Evolutionary conservation across 1,284 basidiomycete species (phyloP).

Genomic region (Cutaneotrichosporon cyanovorans): DNA sequence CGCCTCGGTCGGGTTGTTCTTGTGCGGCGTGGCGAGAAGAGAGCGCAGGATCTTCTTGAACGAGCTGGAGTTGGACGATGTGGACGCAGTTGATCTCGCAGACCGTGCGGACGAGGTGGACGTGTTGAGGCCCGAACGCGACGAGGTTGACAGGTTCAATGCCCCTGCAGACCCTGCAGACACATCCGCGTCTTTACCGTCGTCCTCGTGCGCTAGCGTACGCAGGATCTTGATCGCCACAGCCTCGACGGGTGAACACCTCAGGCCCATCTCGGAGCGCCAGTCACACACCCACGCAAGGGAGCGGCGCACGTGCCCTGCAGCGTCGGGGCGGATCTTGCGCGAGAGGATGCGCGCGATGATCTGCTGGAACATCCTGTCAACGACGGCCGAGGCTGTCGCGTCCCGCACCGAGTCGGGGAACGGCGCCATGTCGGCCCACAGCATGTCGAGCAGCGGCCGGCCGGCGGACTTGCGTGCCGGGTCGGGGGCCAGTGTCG

Average conservation of each 20-base stretch:
- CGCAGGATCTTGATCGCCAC: no score
- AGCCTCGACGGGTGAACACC: no score
- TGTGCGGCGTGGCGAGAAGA: conserved; percentile 1
- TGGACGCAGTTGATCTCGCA: neutral
- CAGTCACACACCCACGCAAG: conserved; percentile 6
- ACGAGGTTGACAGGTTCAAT: no score
- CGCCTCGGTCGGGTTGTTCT: conserved; percentile 9
- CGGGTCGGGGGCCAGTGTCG: neutral
- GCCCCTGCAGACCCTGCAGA: no score
- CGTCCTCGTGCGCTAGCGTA: no score
- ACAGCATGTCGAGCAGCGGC: conserved; percentile 4
- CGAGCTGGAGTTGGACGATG: neutral
- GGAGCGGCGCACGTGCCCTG: neutral
- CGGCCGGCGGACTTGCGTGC: conserved; percentile 1
- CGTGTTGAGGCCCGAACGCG: neutral
- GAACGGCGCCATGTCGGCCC: conserved; percentile 5
- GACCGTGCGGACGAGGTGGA: neutral
- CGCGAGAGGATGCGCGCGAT: conserved; percentile 5
- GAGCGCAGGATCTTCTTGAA: neutral
- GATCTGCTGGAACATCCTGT: conserved; percentile 8
- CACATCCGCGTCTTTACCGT: no score
- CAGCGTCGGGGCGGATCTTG: conserved; percentile 5
- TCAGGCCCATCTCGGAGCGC: neutral
- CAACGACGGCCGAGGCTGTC: conserved; percentile 3
- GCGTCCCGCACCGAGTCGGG: conserved; percentile 5